Evolutionary conservation across 305 asterid species (phyloP), one percentile per base, ranked within the genome.

Genomic region (Fraxinus xanthoxyloides): DNA sequence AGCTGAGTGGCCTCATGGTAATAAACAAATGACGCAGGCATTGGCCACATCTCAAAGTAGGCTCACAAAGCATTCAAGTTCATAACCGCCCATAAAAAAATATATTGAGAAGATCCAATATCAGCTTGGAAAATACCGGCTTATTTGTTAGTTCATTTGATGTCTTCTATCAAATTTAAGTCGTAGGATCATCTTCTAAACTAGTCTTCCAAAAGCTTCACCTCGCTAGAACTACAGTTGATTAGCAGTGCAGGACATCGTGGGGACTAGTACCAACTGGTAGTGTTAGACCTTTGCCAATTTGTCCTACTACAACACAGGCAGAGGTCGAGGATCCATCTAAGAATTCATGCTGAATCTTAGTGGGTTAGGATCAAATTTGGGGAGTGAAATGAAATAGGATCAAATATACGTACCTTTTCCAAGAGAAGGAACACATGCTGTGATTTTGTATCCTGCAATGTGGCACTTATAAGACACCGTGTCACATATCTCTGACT

Each of bases 341-440:
- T 43, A 43, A 43, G 54, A 43, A 43, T 43, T 12, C n/a, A 2
- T 43, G 54, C 17, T 2, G 54, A 43, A 12, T 43, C 54, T 43
- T 43, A 2, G 54, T 43, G 54, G n/a, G 51, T 43, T 43, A 40
- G 46, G 30, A 40, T 40, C 51, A 40, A 40, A 40, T 40, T 40
- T 40, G 51, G 17, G 51, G 51, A 40, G 51, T 40, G 51, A 40
- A 10, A 40, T 40, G 51, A 40, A 40, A 40, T 10, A 40, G 51
- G 51, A 40, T 40, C 17, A 40, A 43, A 43, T 43, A 43, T 12
- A 3, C 54, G 3, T 12, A 43, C 97, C 93, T 65, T 81, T 77
- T 81, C 80, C 89, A 40, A 77, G 80, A 72, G 48, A 40, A 61
- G 89, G 87, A 8, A 87, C 78, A 80, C 97, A 90, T 6, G 92